phyloP scores from a whole-genome alignment of 1,139 yeast species.

The Geotrichum candidum region DNA sequence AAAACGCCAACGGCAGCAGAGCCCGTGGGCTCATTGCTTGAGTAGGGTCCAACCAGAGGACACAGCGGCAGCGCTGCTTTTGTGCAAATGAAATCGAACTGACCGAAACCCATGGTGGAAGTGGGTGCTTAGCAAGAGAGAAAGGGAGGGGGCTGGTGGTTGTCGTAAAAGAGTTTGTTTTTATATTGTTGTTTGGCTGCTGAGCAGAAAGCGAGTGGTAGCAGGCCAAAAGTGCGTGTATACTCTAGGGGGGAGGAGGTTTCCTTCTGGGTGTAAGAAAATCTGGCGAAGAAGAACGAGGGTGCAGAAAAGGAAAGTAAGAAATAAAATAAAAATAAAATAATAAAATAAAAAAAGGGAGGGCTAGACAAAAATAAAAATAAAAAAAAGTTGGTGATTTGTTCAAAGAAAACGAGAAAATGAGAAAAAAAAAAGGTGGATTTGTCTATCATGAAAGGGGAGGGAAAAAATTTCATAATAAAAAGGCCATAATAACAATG shows the following conservation, averaged over 20 bases:
- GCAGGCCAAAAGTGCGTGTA: not conserved
- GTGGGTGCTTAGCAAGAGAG: slow-evolving; percentile 2
- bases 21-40: slow-evolving; percentile 59
- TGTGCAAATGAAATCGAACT: slow-evolving; percentile 60
- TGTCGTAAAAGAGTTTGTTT: not conserved
- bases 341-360: not conserved
- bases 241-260: not conserved
- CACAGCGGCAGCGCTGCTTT: slow-evolving; percentile 76
- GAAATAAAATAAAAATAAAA: not conserved
- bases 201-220: not conserved
- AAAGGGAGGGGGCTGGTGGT: not conserved
- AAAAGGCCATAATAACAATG: too few relatives aligned
- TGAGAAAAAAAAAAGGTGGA: not conserved
- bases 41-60: slow-evolving; percentile 50
- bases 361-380: not conserved
- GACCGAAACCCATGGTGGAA: slow-evolving; percentile 47
- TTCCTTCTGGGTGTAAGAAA: too few relatives aligned
- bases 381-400: not conserved
- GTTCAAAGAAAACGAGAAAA: not conserved
- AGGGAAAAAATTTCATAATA: not conserved
- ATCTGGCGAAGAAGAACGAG: too few relatives aligned
- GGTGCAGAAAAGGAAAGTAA: too few relatives aligned
- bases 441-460: not conserved
- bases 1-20: slow-evolving; percentile 47
- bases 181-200: not conserved